Base-by-base conservation (phyloP, 306 rosid genomes). In the Sesbania bispinosa region DNA sequence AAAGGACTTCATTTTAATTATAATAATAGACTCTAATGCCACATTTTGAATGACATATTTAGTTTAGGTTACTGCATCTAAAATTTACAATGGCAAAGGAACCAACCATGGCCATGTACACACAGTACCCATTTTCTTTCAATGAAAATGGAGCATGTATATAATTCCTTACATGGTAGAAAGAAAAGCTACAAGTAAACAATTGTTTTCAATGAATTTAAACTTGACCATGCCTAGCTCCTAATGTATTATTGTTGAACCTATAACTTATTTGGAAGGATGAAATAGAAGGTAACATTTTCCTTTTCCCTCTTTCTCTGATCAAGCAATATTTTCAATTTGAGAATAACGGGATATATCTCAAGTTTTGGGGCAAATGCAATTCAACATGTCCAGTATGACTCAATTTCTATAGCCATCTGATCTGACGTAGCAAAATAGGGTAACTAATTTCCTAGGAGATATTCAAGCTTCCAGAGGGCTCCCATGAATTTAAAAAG, bases 211-310 rank as follows among this genome's bases (percentile, higher is more conserved):
- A 23, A 36, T 48, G 64, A 62, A 36, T 38, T 39, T 24, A 36
- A 33, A 73, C 70, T 47, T 73, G 52, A 73, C 20, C 10, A 48
- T 16, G 42, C n/a, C 62, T 47, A 15, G 41, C 16, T 55, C 32
- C 1, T 4, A 39, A 33, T 32, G 47, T 10, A 32, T 20, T 41
- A 16, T 30, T 59, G 33, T 36, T 62, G 52, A 73, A 62, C 29
- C 20, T 43, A 36, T 2, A 70, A 52, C 7, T 50, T 45, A 19
- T 29, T 51, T 5, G 47, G 63, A 27, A 38, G 29, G 42, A 68
- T 36, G 19, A 60, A 48, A 59, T 35, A 59, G 51, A 35, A 30
- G 38, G 36, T 42, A 67, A 35, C 42, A 47, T 48, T 57, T 32
- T n/a, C 20, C 54, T 61, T 68, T 60, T 29, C 15, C 10, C 11